Base-by-base conservation (phyloP, 2,329 filamentous ascomycete species). In the Ophiocordyceps camponoti-floridani region DNA sequence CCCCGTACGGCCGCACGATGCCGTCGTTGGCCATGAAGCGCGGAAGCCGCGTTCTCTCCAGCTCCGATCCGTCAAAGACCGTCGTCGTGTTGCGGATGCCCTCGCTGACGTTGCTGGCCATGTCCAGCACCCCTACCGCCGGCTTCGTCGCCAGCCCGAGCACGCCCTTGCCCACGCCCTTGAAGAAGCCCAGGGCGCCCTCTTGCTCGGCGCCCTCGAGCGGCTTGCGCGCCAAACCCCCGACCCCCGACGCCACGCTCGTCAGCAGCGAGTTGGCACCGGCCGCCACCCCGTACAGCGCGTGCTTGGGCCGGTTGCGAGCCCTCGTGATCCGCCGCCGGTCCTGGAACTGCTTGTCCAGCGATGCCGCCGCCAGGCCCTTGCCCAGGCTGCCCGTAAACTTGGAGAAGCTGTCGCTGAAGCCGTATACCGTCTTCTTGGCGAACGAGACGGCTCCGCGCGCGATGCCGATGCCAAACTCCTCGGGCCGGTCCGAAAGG, bases 311-410 rank as follows among this genome's bases (percentile, higher is more conserved):
- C 48, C 89, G 73, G 62, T 98, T 98, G 42, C 93, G 78, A 27
- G 87, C 84, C 48, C 86, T 79, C 3, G 88, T 88, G 71, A 96
- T 98, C 47, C 93, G 84, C 44, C 91, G 81, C 48, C 89, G 81
- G 61, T 96, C 88, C 61, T 98, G 93, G 67, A 96, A 98, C 58
- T 98, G 89, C 62, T 98, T 96, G 67, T 98, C 91, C 51, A 98
- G 75, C 5, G 89, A 95, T 16, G 91, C 91, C 31, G 88, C 91
- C 2, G 91, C 87, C 42, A 98, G 76, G 47, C 91, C 91, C 65
- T 98, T 98, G 52, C 88, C 93, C 62, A 98, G 83, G 61, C 86
- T 94, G 44, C 93, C 93, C 1, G 93, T 98, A 59, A 96, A 84
- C 59, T 98, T 98, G 53, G 88, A 91, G 66, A 98, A 88, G 56